Conservation (phyloP, 768 basidiomycete genomes). For the Trametes cingulata region DNA sequence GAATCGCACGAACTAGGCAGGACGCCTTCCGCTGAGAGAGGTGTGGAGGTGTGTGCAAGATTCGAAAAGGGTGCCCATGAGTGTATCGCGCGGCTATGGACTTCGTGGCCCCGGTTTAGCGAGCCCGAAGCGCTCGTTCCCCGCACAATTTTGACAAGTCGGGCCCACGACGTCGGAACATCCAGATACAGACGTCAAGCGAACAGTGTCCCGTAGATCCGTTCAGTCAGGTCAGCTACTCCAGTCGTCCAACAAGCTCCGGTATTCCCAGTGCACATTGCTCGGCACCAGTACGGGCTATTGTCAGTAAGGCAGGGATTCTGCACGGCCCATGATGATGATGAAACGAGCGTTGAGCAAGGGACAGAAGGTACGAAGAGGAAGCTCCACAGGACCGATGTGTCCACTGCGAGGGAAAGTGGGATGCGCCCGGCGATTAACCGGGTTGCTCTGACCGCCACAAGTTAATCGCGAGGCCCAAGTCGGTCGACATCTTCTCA, state of each 20-base stretch:
- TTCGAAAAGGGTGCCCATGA: constrained; percentile 9
- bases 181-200: constrained; percentile 8
- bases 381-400: neutral
- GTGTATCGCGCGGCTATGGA: neutral
- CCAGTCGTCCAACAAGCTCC: constrained; percentile 2
- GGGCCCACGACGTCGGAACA: neutral
- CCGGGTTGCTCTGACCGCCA: constrained; percentile 9
- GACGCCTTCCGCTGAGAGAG: neutral
- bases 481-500: constrained; percentile 13
- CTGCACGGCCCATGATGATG: neutral
- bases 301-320: neutral
- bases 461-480: constrained; percentile 7
- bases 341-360: constrained; percentile 15
- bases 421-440: constrained; percentile 15
- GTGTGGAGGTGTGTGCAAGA: neutral
- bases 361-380: constrained; percentile 15
- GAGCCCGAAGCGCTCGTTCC: neutral
- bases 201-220: constrained; percentile 11
- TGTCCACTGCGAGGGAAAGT: constrained; percentile 7
- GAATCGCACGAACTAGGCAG: neutral
- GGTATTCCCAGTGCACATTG: neutral
- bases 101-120: neutral
- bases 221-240: constrained; percentile 2
- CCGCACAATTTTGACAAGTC: neutral
- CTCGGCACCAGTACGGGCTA: neutral